These are phyloP conservation scores for Penicillium canariense DNA, from an alignment of 495 filamentous ascomycete species.

Conservation along the genomic window DNA sequence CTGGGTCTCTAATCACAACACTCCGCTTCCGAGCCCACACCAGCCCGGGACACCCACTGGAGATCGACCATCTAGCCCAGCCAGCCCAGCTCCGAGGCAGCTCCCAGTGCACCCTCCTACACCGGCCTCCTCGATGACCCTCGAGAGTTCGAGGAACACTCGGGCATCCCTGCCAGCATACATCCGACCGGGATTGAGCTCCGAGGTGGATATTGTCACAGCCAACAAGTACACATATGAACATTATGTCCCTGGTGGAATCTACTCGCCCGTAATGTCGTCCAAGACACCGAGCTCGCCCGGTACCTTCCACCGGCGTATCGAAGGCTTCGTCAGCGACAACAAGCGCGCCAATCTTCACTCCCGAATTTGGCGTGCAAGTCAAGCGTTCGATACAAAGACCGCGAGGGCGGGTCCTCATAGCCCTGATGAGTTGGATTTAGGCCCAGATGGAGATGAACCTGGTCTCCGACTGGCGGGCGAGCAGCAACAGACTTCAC, in stretches of 20 bases:
- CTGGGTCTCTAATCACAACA: conserved; percentile 71
- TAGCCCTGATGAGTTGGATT: conserved; percentile 1
- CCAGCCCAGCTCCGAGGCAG: conserved; percentile 11
- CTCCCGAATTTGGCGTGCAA: conserved; percentile 9
- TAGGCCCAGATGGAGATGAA: neutral
- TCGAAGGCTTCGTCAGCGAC: neutral
- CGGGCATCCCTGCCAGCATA: conserved; percentile 1
- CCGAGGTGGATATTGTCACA: conserved; percentile 10
- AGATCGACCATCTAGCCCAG: conserved; percentile 17
- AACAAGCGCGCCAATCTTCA: conserved; percentile 23
- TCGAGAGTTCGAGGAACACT: neutral
- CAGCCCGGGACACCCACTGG: conserved; percentile 19
- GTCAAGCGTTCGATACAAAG: conserved; percentile 2
- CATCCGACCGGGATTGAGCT: neutral
- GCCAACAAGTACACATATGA: conserved; percentile 12
- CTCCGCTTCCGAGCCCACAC: conserved; percentile 32
- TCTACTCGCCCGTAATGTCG: conserved; percentile 10
- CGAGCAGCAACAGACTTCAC: conserved; percentile 12
- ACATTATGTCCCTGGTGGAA: conserved; percentile 1
- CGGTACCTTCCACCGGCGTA: conserved; percentile 8
- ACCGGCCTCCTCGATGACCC: neutral
- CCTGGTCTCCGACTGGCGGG: neutral
- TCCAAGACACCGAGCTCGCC: conserved; percentile 1
- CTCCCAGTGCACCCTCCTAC: neutral
- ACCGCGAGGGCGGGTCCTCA: neutral